Percentiles rank a stretch among this genome's conserved stretches.
phyloP scores from a whole-genome alignment of 75 land plant species.

The Picea sitchensis region DNA sequence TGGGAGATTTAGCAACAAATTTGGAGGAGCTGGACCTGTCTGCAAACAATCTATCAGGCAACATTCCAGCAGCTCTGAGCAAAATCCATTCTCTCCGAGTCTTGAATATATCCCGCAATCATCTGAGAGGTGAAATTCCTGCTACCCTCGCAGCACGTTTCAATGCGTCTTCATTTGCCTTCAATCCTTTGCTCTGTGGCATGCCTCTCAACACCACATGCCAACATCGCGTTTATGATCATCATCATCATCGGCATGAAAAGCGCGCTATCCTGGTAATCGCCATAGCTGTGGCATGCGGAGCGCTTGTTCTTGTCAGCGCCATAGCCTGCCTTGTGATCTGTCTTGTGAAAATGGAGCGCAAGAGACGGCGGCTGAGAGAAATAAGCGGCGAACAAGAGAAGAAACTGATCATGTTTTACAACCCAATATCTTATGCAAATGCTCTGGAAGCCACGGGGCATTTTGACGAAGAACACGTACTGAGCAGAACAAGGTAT shows the following conservation, averaged over 20 bases:
- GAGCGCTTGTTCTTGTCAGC: constrained; percentile 33
- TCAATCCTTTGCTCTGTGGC: constrained; percentile 68
- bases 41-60: constrained; percentile 61
- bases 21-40: constrained; percentile 61
- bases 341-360: constrained; percentile 22
- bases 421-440: constrained; percentile 63
- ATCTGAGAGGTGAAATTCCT: constrained; percentile 74
- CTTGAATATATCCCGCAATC: constrained; percentile 70
- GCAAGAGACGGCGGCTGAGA: constrained; percentile 24
- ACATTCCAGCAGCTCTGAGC: constrained; percentile 51
- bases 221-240: not conserved
- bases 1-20: constrained; percentile 36
- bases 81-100: constrained; percentile 24
- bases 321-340: constrained; percentile 20
- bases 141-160: constrained; percentile 49
- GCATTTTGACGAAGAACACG: constrained; percentile 95
- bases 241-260: constrained; percentile 5
- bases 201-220: constrained; percentile 34
- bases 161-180: constrained; percentile 53
- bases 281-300: constrained; percentile 31
- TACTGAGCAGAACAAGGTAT: constrained; percentile 70
- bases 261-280: constrained; percentile 34
- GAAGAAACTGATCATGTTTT: constrained; percentile 66
- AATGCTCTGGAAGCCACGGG: constrained; percentile 85
- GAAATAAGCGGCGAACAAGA: constrained; percentile 24